These are phyloP conservation scores for Eimeria tenella DNA, from an alignment of 169 alveolate species.

Conservation along the genomic window DNA sequence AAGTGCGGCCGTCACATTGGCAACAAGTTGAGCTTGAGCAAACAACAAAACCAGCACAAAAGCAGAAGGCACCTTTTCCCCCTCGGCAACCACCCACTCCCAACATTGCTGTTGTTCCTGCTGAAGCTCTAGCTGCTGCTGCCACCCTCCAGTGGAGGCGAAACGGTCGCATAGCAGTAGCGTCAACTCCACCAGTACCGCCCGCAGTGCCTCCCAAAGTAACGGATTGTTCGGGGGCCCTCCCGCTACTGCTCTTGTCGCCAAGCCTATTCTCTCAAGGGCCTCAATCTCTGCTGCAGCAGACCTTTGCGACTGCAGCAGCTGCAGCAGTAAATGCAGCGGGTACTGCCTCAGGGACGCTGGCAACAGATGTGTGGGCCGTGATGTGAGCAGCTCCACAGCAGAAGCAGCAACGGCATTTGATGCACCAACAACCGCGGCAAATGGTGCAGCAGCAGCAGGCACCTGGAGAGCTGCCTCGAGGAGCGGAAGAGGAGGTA, in stretches of 20 bases:
- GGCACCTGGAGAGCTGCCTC: slow-evolving; percentile 27
- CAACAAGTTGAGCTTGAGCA: slow-evolving; percentile 50
- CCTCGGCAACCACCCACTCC: slow-evolving; percentile 57
- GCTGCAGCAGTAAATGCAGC: slow-evolving; percentile 74
- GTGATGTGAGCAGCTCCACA: slow-evolving; percentile 19
- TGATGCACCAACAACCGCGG: slow-evolving; percentile 36
- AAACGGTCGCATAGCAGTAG: slow-evolving; percentile 65
- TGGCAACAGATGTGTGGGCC: slow-evolving; percentile 64
- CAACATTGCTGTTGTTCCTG: background rate
- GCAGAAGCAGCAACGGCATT: slow-evolving; percentile 55
- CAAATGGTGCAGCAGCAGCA: slow-evolving; percentile 28
- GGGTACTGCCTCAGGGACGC: slow-evolving; percentile 69
- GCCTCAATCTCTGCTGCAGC: slow-evolving; percentile 72
- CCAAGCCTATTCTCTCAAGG: slow-evolving; percentile 66
- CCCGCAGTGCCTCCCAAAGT: slow-evolving; percentile 64
- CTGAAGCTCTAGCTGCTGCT: background rate
- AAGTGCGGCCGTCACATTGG: slow-evolving; percentile 52
- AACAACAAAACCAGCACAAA: slow-evolving; percentile 55
- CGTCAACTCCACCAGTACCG: slow-evolving; percentile 73
- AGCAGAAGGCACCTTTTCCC: slow-evolving; percentile 56
- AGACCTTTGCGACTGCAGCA: slow-evolving; percentile 74
- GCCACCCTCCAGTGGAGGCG: slow-evolving; percentile 63
- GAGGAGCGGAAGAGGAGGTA: slow-evolving; percentile 6
- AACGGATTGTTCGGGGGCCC: slow-evolving; percentile 71
- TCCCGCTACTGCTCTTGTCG: slow-evolving; percentile 69